Conservation (phyloP, 345 rosid species). For the Populus pruinosa region DNA sequence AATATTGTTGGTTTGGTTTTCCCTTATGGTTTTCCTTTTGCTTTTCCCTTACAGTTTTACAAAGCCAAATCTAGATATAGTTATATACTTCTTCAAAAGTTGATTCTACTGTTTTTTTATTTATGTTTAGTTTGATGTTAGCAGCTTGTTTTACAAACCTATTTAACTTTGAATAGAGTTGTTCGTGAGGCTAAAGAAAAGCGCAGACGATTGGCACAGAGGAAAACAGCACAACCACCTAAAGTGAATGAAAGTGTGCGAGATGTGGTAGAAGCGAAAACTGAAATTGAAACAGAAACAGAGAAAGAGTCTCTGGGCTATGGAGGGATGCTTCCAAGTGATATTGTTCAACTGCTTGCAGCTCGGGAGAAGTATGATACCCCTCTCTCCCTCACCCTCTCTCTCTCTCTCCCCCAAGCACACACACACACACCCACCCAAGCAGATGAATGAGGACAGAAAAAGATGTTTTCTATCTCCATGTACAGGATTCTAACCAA, state of each 20-base stretch:
- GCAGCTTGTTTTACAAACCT: neutral
- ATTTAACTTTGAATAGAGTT: slow-evolving; percentile 31
- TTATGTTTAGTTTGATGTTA: too few species aligned
- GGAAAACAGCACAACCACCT: slow-evolving; percentile 45
- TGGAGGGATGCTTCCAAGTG: slow-evolving; percentile 72
- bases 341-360: slow-evolving; percentile 72
- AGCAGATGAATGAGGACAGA: neutral
- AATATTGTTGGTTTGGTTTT: neutral
- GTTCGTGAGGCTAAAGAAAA: slow-evolving; percentile 71
- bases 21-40: neutral
- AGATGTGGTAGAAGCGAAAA: slow-evolving; percentile 31
- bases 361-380: slow-evolving; percentile 65
- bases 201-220: slow-evolving; percentile 61
- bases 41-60: neutral
- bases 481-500: slow-evolving; percentile 1
- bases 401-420: neutral
- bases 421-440: neutral
- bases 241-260: slow-evolving; percentile 22
- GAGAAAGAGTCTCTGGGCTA: slow-evolving; percentile 32
- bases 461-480: neutral
- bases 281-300: slow-evolving; percentile 16
- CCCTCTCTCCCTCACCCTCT: neutral
- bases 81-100: neutral
- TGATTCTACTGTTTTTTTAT: neutral
- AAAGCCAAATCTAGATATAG: neutral